Conservation (phyloP, 2,329 filamentous ascomycete species). For the Clonostachys rosea region DNA sequence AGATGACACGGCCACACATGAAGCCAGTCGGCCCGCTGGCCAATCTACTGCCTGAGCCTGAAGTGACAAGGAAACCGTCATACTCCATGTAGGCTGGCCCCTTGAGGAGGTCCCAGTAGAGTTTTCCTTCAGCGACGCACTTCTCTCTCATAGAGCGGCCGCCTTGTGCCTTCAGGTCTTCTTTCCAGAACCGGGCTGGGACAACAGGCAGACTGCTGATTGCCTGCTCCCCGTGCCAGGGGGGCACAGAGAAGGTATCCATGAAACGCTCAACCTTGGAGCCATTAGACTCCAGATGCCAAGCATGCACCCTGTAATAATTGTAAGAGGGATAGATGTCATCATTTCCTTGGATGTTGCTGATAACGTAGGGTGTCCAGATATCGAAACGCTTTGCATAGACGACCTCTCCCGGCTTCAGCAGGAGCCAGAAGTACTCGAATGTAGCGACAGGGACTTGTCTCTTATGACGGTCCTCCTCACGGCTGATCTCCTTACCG, state of each 20-base stretch:
- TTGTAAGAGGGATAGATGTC: constrained; percentile 5
- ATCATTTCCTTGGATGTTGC: constrained; percentile 15
- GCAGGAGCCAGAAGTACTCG: constrained; percentile 38
- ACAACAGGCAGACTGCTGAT: constrained; percentile 33
- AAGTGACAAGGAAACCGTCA: constrained; percentile 31
- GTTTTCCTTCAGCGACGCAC: constrained; percentile 32
- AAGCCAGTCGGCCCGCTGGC: constrained; percentile 24
- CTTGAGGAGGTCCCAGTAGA: constrained; percentile 42
- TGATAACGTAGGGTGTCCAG: constrained; percentile 36
- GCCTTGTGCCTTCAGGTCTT: constrained; percentile 21
- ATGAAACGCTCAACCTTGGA: constrained; percentile 28
- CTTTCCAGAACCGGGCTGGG: constrained; percentile 34
- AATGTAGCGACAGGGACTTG: constrained; percentile 34
- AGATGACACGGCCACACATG: constrained; percentile 34
- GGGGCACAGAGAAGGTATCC: constrained; percentile 24
- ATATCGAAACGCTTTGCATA: constrained; percentile 32
- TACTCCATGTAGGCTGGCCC: constrained; percentile 40
- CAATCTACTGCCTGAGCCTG: constrained; percentile 12
- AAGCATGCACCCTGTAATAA: constrained; percentile 26
- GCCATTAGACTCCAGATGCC: constrained; percentile 30
- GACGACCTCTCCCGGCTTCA: constrained; percentile 38
- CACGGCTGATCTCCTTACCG: constrained; percentile 28
- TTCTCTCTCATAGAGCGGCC: constrained; percentile 25
- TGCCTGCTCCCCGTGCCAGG: constrained; percentile 37
- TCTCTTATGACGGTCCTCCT: constrained; percentile 30